These are phyloP conservation scores for Agmasoma carcini DNA, from an alignment of 371 early-diverging fungal species.

Conservation along the genomic window DNA sequence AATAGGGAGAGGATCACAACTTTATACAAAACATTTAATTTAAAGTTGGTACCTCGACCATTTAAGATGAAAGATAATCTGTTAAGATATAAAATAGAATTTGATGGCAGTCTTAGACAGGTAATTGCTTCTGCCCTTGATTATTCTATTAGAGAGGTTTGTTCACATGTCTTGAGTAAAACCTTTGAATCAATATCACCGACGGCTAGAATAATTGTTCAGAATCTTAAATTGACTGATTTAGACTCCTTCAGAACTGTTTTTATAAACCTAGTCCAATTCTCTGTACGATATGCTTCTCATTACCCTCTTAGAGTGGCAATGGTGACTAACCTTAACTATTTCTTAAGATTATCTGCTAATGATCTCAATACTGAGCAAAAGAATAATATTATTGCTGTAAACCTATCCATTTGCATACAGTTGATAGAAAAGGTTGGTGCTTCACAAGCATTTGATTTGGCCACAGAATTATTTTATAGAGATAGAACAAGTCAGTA, in stretches of 20 bases:
- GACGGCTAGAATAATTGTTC: constrained; percentile 14
- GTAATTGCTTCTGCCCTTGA: constrained; percentile 41
- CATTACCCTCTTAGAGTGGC: constrained; percentile 48
- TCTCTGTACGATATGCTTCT: constrained; percentile 36
- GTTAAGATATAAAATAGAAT: constrained; percentile 16
- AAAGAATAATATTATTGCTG: constrained; percentile 32
- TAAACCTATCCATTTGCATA: constrained; percentile 45
- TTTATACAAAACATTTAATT: constrained; percentile 12
- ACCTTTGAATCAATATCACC: constrained; percentile 23
- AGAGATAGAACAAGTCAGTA: neutral
- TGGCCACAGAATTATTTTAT: neutral
- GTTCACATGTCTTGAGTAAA: constrained; percentile 13
- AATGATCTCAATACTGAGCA: constrained; percentile 37
- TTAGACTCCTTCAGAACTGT: constrained; percentile 30
- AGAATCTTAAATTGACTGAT: constrained; percentile 15
- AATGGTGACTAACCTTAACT: constrained; percentile 48
- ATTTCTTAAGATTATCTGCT: constrained; percentile 50
- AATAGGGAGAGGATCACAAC: constrained; percentile 27
- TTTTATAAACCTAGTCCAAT: constrained; percentile 31
- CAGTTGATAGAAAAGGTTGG: constrained; percentile 43
- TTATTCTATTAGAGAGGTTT: constrained; percentile 40
- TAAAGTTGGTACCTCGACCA: neutral
- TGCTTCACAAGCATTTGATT: constrained; percentile 28
- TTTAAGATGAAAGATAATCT: constrained; percentile 29
- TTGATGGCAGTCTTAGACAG: constrained; percentile 22